A percentile compares a stretch with the other conserved stretches of the same genome.
Evolutionary conservation across 2,329 filamentous ascomycete genomes (phyloP).

Genomic region (Hymenoscyphus linearis): DNA sequence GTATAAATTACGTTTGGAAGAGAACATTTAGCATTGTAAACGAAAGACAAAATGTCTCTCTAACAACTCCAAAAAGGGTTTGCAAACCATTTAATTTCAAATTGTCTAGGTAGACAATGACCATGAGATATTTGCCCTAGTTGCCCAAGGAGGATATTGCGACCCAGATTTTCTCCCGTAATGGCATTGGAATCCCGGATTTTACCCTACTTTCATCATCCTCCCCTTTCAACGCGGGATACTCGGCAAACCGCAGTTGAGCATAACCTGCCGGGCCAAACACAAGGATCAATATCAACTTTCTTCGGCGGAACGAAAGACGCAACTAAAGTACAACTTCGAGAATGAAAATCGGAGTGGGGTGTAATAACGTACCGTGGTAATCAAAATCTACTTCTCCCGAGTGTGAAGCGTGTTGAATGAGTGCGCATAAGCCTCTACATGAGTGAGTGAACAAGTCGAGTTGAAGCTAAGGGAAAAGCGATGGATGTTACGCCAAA

Average conservation of each 20-base stretch:
- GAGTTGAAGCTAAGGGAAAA: too few species aligned
- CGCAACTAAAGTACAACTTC: neutral
- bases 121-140: neutral
- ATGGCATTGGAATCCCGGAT: neutral
- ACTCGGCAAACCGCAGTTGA: neutral
- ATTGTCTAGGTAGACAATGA: neutral
- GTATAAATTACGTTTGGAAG: neutral
- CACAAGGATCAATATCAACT: neutral
- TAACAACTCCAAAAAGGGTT: neutral
- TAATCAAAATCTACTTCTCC: neutral
- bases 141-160: neutral
- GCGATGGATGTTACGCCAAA: too few species aligned
- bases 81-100: neutral
- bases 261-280: neutral
- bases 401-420: neutral
- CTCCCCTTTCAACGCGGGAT: neutral
- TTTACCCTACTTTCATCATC: neutral
- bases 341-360: neutral
- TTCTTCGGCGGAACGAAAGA: neutral
- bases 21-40: neutral
- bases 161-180: neutral
- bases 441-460: too few species aligned
- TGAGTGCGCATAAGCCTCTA: neutral
- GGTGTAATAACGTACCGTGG: neutral
- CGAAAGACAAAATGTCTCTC: neutral